Percentiles rank a stretch among this genome's conserved stretches.
These are phyloP conservation scores for Diaporthe longicolla DNA, from an alignment of 2,329 filamentous ascomycete genomes.

Conservation along the genomic window DNA sequence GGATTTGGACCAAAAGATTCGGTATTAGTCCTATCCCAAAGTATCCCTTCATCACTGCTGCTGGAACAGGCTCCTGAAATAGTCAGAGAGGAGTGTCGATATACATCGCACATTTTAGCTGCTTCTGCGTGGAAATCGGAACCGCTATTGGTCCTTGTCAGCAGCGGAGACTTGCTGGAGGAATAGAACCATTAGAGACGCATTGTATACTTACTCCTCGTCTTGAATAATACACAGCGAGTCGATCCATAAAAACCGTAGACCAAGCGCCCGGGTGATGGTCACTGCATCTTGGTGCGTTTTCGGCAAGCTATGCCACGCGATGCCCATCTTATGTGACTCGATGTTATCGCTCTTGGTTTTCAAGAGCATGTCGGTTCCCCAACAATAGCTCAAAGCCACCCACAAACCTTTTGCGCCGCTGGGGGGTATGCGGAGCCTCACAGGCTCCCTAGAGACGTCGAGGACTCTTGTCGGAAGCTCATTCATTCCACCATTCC, in stretches of 20 bases:
- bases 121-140: neutral
- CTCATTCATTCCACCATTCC: too few species aligned
- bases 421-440: too few species aligned
- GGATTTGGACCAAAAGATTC: neutral
- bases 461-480: too few species aligned
- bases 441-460: too few species aligned
- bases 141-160: neutral
- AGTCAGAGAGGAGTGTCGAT: neutral
- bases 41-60: neutral
- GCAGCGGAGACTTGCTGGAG: neutral
- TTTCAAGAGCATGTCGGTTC: neutral
- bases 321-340: neutral
- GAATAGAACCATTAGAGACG: fast-evolving
- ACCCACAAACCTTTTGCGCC: too few species aligned
- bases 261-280: slow-evolving; percentile 7
- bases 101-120: slow-evolving; percentile 6
- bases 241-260: slow-evolving; percentile 28
- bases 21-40: neutral
- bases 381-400: slow-evolving; percentile 34
- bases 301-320: neutral
- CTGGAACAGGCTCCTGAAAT: neutral
- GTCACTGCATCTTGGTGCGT: slow-evolving; percentile 20
- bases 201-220: neutral
- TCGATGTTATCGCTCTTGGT: neutral
- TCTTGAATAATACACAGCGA: slow-evolving; percentile 42